These are phyloP conservation scores for Violaceomyces palustris DNA, from an alignment of 1,284 basidiomycete species.

Conservation along the genomic window DNA sequence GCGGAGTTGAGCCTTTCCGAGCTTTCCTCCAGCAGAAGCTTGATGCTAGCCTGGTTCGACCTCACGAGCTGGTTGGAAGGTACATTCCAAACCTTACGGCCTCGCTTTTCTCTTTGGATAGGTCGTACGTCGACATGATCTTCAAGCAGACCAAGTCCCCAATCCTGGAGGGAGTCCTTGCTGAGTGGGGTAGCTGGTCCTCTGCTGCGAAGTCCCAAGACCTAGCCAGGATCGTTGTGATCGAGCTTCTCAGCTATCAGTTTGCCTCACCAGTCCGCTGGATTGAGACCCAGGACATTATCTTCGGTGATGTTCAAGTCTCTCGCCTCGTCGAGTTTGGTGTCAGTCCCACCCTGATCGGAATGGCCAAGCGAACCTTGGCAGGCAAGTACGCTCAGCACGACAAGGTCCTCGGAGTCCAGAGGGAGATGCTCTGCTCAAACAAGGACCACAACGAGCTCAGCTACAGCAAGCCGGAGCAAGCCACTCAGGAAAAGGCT, in stretches of 20 bases:
- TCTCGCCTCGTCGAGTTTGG: constrained; percentile 91
- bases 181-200: too few species aligned
- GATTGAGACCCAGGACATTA: constrained; percentile 94
- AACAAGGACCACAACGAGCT: constrained; percentile 92
- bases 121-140: constrained; percentile 84
- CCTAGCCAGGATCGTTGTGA: constrained; percentile 86
- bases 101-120: constrained; percentile 81
- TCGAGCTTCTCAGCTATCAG: constrained; percentile 92
- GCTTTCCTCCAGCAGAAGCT: constrained; percentile 94
- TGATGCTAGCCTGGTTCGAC: constrained; percentile 64
- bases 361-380: constrained; percentile 88
- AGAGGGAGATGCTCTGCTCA: constrained; percentile 78
- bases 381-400: constrained; percentile 86
- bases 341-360: constrained; percentile 85
- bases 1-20: constrained; percentile 92
- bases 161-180: too few species aligned
- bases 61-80: constrained; percentile 63
- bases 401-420: constrained; percentile 75
- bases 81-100: constrained; percentile 96
- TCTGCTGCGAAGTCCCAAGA: too few species aligned
- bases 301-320: constrained; percentile 85
- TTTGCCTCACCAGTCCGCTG: constrained; percentile 71
- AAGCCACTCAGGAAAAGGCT: constrained; percentile 27
- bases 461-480: constrained; percentile 82
- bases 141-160: too few species aligned